Evolutionary conservation across 2,329 filamentous ascomycete genomes (phyloP).

Genomic region (Penicillium expansum): DNA sequence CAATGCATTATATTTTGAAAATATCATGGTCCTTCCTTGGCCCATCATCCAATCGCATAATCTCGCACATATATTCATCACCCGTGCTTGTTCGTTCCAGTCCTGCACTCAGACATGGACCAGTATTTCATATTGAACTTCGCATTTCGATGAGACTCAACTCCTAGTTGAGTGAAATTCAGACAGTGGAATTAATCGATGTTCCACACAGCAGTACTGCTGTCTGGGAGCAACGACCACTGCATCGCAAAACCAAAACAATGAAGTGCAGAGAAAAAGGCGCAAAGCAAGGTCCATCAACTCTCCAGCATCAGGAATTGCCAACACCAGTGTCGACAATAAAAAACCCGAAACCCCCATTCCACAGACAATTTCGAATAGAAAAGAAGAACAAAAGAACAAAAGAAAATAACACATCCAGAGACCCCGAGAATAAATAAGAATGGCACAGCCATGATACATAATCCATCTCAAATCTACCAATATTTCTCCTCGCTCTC

Average conservation of each 20-base stretch:
- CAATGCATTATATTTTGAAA: background rate
- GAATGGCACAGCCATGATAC: background rate
- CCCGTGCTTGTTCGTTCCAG: too few species aligned
- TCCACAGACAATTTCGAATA: background rate
- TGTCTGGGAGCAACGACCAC: background rate
- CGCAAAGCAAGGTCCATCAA: background rate
- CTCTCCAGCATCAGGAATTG: background rate
- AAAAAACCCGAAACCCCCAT: background rate
- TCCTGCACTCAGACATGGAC: too few species aligned
- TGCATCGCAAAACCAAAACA: background rate
- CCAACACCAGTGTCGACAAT: conserved; percentile 1
- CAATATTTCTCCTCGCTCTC: background rate
- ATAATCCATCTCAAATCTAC: background rate
- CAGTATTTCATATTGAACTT: background rate
- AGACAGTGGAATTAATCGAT: background rate
- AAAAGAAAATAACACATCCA: background rate
- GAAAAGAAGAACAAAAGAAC: background rate
- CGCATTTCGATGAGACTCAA: background rate
- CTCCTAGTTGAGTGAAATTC: background rate
- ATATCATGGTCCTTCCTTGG: background rate
- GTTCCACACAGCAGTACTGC: background rate
- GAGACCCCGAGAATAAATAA: background rate
- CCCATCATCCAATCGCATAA: background rate
- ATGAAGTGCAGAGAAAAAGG: background rate
- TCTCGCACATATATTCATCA: background rate